Base-by-base conservation (phyloP, 1,139 yeast genomes). In the Suhomyces wounanorum region DNA sequence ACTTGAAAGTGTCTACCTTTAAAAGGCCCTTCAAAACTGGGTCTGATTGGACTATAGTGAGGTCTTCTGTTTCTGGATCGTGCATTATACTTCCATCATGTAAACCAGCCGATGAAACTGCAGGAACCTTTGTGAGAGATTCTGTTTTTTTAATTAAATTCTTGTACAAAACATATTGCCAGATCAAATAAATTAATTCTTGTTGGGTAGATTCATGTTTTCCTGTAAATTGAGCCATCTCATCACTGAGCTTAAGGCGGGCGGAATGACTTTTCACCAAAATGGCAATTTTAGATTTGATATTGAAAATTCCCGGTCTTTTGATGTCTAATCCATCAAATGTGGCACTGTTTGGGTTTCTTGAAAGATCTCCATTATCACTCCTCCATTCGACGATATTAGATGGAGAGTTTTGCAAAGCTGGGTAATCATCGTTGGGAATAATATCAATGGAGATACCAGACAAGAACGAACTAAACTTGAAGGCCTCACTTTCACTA, bases 281-380 rank as follows among this genome's bases (percentile, higher is more conserved):
- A 54, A 94, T 77, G 9, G 92, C 88, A 51, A 94, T 85, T 54
- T 83, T 84, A 47, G 89, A 82, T 40, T 81, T 75, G 47, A 91
- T 76, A 56, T 89, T 87, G 57, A 75, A 77, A 13, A 78, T 68
- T 2, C 99, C 98, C 25, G 79, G 75, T 62, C 99, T 82, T 62
- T 87, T 87, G 49, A 94, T 81, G 64, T 92, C 97, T 55, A 94
- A 71, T 1, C 96, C 98, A 67, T 95, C 98, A 64, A 94, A 91
- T 28, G 53, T 48, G 35, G 57, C 55, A 45, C 52, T 50, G 49
- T 47, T 55, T 51, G 46, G 45, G 45, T 53, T 52, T 48, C 55
- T 49, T 14, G 53, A 54, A 21, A 39, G 54, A 35, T 55, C 59
- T 3, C 49, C 54, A 8, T 46, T 41, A 30, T 58, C 61, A 35